phyloP scores from a whole-genome alignment of 345 rosid species.

The Salix caprea region DNA sequence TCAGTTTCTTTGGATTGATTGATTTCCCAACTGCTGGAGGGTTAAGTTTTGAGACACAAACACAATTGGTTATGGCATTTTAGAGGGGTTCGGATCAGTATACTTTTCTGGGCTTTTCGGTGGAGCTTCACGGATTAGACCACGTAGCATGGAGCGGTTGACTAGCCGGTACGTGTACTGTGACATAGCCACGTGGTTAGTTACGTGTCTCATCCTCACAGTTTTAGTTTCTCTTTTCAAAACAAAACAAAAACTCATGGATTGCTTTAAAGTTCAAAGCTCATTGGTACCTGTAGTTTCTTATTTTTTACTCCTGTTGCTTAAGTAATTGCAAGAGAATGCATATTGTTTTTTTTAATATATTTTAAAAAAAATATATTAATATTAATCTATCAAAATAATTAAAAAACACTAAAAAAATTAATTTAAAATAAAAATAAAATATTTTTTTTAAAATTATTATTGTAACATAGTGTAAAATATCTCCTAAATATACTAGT shows the following conservation, averaged over 20 bases:
- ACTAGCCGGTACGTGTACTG: too few species aligned
- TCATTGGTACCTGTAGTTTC: too few species aligned
- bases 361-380: too few species aligned
- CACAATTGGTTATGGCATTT: background rate
- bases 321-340: too few species aligned
- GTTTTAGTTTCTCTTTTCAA: background rate
- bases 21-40: background rate
- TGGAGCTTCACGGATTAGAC: background rate
- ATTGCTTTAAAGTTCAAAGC: background rate
- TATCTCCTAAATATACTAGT: too few species aligned
- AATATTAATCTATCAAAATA: too few species aligned
- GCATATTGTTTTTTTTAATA: too few species aligned
- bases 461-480: too few species aligned
- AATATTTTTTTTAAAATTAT: too few species aligned
- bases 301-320: too few species aligned
- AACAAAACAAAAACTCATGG: background rate
- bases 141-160: background rate
- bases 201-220: background rate
- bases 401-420: too few species aligned
- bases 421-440: too few species aligned
- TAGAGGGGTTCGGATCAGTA: background rate
- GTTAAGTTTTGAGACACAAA: background rate
- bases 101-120: background rate
- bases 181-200: background rate
- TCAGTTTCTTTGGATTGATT: background rate